Base-by-base conservation (phyloP, 495 filamentous ascomycete species). In the Annulohypoxylon stygium region DNA sequence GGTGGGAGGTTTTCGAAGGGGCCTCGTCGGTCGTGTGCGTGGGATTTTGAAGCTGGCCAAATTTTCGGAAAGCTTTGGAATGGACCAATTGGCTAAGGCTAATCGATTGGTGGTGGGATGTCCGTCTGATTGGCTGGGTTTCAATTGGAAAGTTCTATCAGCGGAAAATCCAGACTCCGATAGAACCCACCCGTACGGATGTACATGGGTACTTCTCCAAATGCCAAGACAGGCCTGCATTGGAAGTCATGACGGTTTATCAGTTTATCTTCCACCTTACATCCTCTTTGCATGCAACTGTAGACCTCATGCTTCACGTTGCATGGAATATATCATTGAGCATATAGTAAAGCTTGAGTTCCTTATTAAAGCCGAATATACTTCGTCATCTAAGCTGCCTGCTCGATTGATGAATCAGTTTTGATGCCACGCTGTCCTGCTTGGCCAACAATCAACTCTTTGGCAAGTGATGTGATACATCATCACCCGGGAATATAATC, bases 161-260 rank as follows among this genome's bases (percentile, higher is more conserved):
- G 16, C 71, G 71, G 71, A 73, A 73, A 58, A 73, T 68, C 70
- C n/a, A 68, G 36, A 63, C 36, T 73, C 70, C 70, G 70, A 68
- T 51, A 30, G 9, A 51, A 12, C 26, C 25, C 20, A 30, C 48
- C 5, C 10, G 4, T 55, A 43, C 14, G 30, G 39, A 60, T 23
- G 45, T 61, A 61, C 33, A 6, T 50, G 11, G 25, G 34, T 54
- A 54, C 61, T 47, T 47, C 50, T 20, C 55, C 25, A 18, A 47
- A 70, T 64, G 67, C 67, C 67, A 70, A 70, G 69, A 65, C 37
- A 23, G 20, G n/a, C 45, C 14, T 47, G 43, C 43, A 47, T 33
- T n/a, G 25, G 18, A 47, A 12, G 43, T 65, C 61, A 54, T 54
- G 25, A n/a, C 25, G 20, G 48, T 51, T 23, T 54, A 30, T 33